Evolutionary conservation across 73 alveolate genomes (phyloP), one percentile per base, ranked within the genome.

Genomic region (Uronychia binucleata): DNA sequence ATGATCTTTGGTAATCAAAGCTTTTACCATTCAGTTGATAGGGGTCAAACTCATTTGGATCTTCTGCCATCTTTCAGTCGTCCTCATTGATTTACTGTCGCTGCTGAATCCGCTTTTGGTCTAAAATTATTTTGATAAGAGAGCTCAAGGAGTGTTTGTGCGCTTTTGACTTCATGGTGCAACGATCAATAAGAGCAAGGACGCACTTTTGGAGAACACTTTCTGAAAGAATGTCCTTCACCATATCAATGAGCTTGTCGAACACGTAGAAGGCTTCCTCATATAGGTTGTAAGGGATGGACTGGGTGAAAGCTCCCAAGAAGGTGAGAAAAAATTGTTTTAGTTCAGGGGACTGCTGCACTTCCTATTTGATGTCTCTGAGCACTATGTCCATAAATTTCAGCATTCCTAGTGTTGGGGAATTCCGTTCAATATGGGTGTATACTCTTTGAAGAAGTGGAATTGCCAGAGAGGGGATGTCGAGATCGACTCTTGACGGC

Each of bases 231-330:
- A 46, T 46, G 19, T 46, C 67, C 19, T 46, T 46, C n/a, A 46
- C 67, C 67, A 46, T 46, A 19, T 46, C 67, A 28, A 90, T 26
- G 0, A 90, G 77, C 59, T 83, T 90, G 33, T 90, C 92, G 57
- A 90, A 90, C 30, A 90, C 90, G 1, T 80, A 28, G 57, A 83
- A 90, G 34, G 85, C 81, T 59, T 90, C 95, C 26, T 90, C 95
- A 80, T 90, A 77, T 27, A 90, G 81, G 74, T 91, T 76, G 32
- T 84, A 84, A 33, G 95, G 88, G 30, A 81, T 81, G 32, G 57
- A 74, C 0, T 77, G 88, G 33, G 59, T 32, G 19, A 81, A 67
- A 27, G 57, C 30, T 58, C 58, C 77, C n/a, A 81, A 31, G 58
- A 81, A 59, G 32, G 81, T 26, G 1, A 75, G 58, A 28, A 75